Percentiles rank a stretch among this genome's conserved stretches.
Conservation (phyloP, 495 filamentous ascomycete genomes). For the Parathielavia hyrcaniae region DNA sequence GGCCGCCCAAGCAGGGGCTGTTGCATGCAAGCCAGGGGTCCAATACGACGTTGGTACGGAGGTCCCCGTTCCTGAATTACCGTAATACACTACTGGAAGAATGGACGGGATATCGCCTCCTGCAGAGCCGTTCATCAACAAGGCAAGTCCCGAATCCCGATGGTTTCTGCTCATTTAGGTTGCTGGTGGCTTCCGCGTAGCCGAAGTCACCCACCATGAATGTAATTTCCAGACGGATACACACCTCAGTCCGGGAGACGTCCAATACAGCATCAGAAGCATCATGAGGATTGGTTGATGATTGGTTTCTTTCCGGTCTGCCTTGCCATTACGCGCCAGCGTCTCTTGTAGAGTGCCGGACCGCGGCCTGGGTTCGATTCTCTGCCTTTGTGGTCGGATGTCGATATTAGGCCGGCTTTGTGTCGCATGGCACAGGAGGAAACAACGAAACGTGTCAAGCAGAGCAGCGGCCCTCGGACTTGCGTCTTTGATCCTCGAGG, state of each 20-base stretch:
- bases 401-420: neutral
- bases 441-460: neutral
- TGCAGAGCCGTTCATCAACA: too few relatives aligned
- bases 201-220: neutral
- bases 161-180: neutral
- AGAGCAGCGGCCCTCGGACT: neutral
- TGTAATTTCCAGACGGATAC: too few relatives aligned
- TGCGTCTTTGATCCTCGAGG: neutral
- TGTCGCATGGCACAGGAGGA: neutral
- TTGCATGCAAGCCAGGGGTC: conserved; percentile 1
- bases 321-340: too few relatives aligned
- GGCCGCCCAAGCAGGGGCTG: conserved; percentile 3
- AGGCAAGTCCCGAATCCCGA: conserved; percentile 3
- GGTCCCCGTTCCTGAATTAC: neutral
- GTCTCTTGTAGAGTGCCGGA: too few relatives aligned
- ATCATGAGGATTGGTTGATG: too few relatives aligned
- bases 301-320: too few relatives aligned
- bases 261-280: too few relatives aligned
- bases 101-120: too few relatives aligned
- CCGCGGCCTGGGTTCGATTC: neutral
- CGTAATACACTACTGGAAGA: too few relatives aligned
- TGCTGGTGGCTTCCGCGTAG: neutral
- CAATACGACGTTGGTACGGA: neutral
- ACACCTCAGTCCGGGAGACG: too few relatives aligned
- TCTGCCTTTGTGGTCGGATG: neutral